phyloP scores from a whole-genome alignment of 2,329 filamentous ascomycete species.

The Exophiala aquamarina region DNA sequence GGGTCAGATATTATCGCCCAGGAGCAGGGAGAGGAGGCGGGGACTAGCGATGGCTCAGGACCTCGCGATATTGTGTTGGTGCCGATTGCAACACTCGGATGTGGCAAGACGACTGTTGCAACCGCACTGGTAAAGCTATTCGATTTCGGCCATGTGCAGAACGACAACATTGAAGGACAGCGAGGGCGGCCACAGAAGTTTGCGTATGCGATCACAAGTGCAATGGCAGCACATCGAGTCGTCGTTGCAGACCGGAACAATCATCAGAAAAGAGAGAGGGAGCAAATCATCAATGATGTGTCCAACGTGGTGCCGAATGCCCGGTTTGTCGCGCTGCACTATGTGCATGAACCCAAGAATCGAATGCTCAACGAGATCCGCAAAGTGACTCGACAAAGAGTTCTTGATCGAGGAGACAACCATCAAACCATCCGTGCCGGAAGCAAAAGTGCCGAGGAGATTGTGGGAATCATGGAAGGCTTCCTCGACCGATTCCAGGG shows the following conservation, averaged over 20 bases:
- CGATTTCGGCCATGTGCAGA: conserved; percentile 89
- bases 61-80: conserved; percentile 60
- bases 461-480: conserved; percentile 89
- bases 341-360: conserved; percentile 68
- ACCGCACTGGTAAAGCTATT: conserved; percentile 80
- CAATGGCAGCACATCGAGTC: conserved; percentile 64
- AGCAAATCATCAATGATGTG: conserved; percentile 82
- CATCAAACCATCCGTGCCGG: conserved; percentile 93
- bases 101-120: conserved; percentile 92
- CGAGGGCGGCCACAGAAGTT: conserved; percentile 74
- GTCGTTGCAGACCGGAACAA: conserved; percentile 95
- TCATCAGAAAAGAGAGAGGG: conserved; percentile 80
- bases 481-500: conserved; percentile 86
- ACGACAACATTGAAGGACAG: conserved; percentile 88
- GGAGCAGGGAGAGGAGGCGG: conserved; percentile 43
- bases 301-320: conserved; percentile 60
- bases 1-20: conserved; percentile 86
- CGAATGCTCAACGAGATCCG: conserved; percentile 69
- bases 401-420: conserved; percentile 86
- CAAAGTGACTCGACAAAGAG: conserved; percentile 71
- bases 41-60: conserved; percentile 2
- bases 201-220: conserved; percentile 65
- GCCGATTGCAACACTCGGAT: conserved; percentile 89
- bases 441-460: conserved; percentile 70
- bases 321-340: conserved; percentile 82